phyloP scores from a whole-genome alignment of 2,329 filamentous ascomycete genomes.

The Paecilomyces sp. region DNA sequence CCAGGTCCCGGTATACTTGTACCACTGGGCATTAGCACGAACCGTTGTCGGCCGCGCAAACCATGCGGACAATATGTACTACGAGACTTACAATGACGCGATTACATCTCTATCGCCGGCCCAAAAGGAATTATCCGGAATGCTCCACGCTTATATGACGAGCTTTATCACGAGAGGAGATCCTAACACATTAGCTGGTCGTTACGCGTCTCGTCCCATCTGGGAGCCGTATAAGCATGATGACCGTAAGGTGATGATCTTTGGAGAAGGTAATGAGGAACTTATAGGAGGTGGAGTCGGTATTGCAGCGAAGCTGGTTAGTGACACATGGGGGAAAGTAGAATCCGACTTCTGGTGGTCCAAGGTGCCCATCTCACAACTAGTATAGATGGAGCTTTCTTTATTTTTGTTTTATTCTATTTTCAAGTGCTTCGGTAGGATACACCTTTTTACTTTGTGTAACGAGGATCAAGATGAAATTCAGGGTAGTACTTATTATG shows the following conservation, averaged over 20 bases:
- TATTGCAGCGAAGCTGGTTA: conserved; percentile 31
- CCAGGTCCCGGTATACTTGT: conserved; percentile 40
- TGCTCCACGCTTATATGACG: conserved; percentile 41
- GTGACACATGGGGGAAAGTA: conserved; percentile 36
- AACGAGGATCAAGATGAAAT: not conserved
- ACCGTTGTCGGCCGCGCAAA: conserved; percentile 39
- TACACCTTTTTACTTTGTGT: not conserved
- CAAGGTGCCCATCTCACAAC: conserved; percentile 21
- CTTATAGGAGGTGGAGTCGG: conserved; percentile 37
- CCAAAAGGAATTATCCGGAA: conserved; percentile 37
- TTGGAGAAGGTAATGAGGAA: conserved; percentile 45
- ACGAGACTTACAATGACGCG: conserved; percentile 37
- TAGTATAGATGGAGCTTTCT: conserved; percentile 2
- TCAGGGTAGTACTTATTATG: too few species aligned
- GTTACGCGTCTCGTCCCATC: conserved; percentile 20
- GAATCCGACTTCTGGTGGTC: conserved; percentile 44
- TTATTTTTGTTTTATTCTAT: not conserved
- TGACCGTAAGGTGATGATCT: conserved; percentile 32
- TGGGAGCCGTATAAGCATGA: conserved; percentile 30
- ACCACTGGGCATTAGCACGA: conserved; percentile 48
- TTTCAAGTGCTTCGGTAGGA: not conserved
- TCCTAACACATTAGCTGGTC: conserved; percentile 32
- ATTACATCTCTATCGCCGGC: conserved; percentile 28
- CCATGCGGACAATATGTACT: conserved; percentile 44
- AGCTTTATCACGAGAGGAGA: conserved; percentile 44